phyloP scores from a whole-genome alignment of 1,284 basidiomycete genomes.

The Wallemia mellicola region DNA sequence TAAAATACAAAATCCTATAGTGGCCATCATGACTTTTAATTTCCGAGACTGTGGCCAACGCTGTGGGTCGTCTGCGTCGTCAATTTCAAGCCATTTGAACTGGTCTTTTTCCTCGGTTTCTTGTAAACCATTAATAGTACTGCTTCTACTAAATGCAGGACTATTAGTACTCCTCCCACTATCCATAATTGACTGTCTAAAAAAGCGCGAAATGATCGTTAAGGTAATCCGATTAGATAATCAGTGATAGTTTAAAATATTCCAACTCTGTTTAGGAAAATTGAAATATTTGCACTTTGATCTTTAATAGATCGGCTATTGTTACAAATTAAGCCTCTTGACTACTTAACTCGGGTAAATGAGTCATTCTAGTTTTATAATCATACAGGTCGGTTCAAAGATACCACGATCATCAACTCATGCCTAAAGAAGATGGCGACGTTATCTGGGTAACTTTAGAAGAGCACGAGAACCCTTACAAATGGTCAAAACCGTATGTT shows the following conservation, averaged over 20 bases:
- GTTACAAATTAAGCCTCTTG: too few species aligned
- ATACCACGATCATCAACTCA: too few species aligned
- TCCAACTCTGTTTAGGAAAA: too few species aligned
- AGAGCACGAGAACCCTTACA: not conserved
- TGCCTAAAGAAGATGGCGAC: not conserved
- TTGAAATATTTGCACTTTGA: too few species aligned
- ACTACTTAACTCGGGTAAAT: too few species aligned
- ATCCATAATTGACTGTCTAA: too few species aligned
- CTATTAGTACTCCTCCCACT: not conserved
- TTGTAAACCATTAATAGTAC: not conserved
- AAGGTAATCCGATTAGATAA: too few species aligned
- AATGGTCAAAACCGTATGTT: not conserved
- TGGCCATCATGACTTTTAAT: not conserved
- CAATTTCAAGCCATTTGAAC: not conserved
- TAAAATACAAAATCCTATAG: not conserved
- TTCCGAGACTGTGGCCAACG: not conserved
- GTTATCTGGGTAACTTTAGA: not conserved
- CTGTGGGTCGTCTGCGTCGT: not conserved
- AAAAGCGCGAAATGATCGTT: too few species aligned
- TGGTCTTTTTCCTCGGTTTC: not conserved
- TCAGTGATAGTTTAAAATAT: too few species aligned
- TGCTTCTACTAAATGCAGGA: not conserved
- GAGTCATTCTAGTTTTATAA: too few species aligned
- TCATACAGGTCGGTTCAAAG: too few species aligned
- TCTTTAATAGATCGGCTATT: too few species aligned